Evolutionary conservation across 2,329 filamentous ascomycete genomes (phyloP), one percentile per base, ranked within the genome.

Genomic region (Colletotrichum tropicale): DNA sequence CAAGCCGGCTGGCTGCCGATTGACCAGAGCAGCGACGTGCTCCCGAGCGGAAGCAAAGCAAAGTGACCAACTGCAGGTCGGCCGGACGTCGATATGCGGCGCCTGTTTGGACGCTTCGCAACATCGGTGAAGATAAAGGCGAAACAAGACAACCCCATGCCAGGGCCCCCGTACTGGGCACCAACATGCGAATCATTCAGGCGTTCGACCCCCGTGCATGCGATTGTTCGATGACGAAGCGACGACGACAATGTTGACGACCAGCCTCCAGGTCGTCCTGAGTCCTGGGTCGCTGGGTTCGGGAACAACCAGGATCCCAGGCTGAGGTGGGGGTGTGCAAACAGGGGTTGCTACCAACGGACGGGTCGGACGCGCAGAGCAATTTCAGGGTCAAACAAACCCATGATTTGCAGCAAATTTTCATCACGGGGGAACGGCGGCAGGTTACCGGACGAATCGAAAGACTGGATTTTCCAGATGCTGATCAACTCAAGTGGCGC

Each of bases 331-430:
- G 69, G 70, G 70, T 52, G 58, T n/a, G 16, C 18, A 28, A 67
- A 38, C 66, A 70, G 61, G 66, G 66, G 71, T 55, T 48, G 52
- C 71, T 66, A 56, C 74, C 71, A 67, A 71, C 66, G 66, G 55
- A 61, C 62, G 71, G 66, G 71, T 71, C 52, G 71, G 36, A 60
- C 62, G 38, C 71, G 71, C 67, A 55, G 62, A 70, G 74, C 74
- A 75, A 70, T 71, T 71, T 75, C 60, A 75, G 66, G 70, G 70
- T 75, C 64, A 75, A 69, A 73, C 64, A 68, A 69, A 38, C 70
- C 58, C 73, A 66, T 75, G 43, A 55, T 70, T 75, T 66, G 71
- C 66, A 48, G 60, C 71, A 76, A 62, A 66, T 70, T 76, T 65
- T 71, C 24, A 76, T 70, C 52, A 61, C 71, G 66, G 71, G 64